phyloP scores from a whole-genome alignment of 106 monocot species.

The Platanthera zijinensis region DNA sequence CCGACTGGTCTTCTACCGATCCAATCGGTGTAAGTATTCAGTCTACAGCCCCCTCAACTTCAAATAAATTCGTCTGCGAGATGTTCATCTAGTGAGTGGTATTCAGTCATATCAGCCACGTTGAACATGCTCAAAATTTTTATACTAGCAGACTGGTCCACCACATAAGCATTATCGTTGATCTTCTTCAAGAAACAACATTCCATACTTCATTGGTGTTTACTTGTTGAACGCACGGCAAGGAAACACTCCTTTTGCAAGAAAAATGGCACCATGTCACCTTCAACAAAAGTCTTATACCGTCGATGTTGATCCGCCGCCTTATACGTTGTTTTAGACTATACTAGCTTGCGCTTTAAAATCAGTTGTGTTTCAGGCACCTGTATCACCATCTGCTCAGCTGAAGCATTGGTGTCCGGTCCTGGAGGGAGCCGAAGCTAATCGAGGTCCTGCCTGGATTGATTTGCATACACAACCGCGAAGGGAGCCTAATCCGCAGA shows the following conservation, averaged over 20 bases:
- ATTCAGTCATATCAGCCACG: background rate
- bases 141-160: constrained; percentile 1
- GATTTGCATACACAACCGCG: background rate
- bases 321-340: constrained; percentile 2
- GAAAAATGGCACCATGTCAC: constrained; percentile 6
- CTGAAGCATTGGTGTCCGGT: background rate
- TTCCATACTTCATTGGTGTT: background rate
- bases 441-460: background rate
- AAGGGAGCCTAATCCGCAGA: background rate
- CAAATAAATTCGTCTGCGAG: no score
- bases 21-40: no score
- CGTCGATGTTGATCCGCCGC: background rate
- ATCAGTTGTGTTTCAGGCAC: background rate
- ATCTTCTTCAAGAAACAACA: background rate
- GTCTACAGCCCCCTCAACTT: no score
- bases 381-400: background rate
- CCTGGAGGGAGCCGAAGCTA: background rate
- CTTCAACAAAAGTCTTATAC: background rate
- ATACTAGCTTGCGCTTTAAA: background rate
- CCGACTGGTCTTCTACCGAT: no score
- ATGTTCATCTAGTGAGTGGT: background rate
- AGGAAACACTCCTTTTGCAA: background rate
- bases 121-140: background rate
- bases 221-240: background rate
- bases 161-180: background rate